phyloP scores from a whole-genome alignment of 169 alveolate species.

The Eimeria zaria region DNA sequence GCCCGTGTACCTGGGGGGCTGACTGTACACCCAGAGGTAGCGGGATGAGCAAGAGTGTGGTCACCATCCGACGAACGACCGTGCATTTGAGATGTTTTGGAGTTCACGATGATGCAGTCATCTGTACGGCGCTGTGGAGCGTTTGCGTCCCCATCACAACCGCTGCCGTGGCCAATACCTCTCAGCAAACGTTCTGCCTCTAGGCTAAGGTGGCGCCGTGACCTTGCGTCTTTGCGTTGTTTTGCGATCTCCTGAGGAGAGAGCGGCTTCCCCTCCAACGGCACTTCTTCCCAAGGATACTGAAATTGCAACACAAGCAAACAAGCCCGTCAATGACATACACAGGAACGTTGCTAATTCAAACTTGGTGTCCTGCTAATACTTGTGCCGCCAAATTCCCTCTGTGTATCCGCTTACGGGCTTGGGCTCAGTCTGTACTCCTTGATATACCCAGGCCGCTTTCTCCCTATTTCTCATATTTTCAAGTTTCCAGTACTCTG shows the following conservation, averaged over 20 bases:
- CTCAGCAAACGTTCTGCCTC: constrained; percentile 62
- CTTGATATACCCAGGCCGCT: constrained; percentile 65
- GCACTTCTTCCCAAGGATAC: constrained; percentile 77
- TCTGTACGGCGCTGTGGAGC: background rate
- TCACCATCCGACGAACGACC: constrained; percentile 32
- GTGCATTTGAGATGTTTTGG: background rate
- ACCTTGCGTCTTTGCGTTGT: constrained; percentile 48
- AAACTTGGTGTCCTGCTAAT: background rate
- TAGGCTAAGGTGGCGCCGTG: constrained; percentile 41
- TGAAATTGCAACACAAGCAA: constrained; percentile 28
- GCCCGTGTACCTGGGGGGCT: constrained; percentile 10
- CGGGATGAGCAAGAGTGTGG: background rate
- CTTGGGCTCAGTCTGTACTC: constrained; percentile 42
- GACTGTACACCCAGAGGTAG: background rate
- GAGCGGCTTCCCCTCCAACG: constrained; percentile 56
- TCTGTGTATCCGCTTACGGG: background rate
- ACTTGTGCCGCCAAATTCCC: background rate
- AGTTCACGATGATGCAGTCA: background rate
- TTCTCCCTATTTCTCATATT: constrained; percentile 43
- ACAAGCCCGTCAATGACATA: background rate
- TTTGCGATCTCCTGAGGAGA: constrained; percentile 34
- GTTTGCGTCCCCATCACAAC: constrained; percentile 41
- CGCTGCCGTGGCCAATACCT: constrained; percentile 12
- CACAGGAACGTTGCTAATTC: background rate
- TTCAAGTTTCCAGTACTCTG: constrained; percentile 75